Percentiles rank a stretch among this genome's conserved stretches.
Conservation (phyloP, 345 rosid species). For the Chamaenerion angustifolium region DNA sequence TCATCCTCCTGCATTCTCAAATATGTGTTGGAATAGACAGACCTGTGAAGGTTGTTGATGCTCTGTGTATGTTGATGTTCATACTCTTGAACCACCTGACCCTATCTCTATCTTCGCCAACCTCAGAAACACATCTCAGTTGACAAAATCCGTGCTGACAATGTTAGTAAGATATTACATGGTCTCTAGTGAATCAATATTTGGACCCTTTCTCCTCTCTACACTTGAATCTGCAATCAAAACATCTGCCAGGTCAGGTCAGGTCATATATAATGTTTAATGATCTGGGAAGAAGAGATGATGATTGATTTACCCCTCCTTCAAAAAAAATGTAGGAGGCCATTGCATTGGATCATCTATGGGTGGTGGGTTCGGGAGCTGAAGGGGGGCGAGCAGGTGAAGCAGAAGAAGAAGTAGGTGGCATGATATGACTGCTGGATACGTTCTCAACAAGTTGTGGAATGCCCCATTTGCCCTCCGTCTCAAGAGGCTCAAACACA, state of each 20-base stretch:
- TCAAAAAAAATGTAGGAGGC: no score
- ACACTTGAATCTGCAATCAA: no score
- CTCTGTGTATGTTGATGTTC: constrained; percentile 43
- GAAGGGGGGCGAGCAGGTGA: neutral
- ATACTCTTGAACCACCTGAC: neutral
- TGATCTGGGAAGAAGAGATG: no score
- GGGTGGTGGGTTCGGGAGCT: neutral
- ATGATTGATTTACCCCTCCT: no score
- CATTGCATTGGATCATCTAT: neutral
- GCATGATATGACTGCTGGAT: constrained; percentile 25
- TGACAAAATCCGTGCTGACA: no score
- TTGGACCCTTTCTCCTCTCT: no score
- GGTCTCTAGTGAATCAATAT: no score
- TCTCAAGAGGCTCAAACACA: constrained; percentile 52
- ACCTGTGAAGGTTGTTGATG: constrained; percentile 93
- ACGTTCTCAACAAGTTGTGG: constrained; percentile 31
- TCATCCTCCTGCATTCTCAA: neutral
- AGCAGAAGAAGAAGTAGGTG: constrained; percentile 22
- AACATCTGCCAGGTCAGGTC: no score
- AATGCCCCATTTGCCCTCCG: constrained; percentile 46
- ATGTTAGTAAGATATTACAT: no score
- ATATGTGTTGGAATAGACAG: constrained; percentile 18
- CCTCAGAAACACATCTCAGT: no score
- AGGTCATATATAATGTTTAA: no score
- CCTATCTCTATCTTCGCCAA: no score